Evolutionary conservation across 768 basidiomycete species (phyloP).

Genomic region (Pleurotus giganteus): DNA sequence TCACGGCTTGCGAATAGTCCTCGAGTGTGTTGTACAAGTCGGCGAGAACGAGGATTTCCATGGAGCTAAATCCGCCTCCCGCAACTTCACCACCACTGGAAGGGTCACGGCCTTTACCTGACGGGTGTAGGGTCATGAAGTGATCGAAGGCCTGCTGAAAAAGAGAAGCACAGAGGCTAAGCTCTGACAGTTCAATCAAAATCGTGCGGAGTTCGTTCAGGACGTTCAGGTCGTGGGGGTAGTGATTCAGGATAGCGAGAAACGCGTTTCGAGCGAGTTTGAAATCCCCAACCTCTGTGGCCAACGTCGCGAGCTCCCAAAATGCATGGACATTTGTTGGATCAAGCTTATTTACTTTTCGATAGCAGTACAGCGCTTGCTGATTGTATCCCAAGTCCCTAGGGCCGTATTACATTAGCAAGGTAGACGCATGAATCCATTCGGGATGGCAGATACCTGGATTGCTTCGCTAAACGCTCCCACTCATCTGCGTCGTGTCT

Average conservation of each 20-base stretch:
- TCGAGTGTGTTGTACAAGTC: slow-evolving; percentile 78
- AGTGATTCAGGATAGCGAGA: slow-evolving; percentile 66
- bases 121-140: slow-evolving; percentile 51
- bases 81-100: slow-evolving; percentile 23
- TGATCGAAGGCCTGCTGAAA: slow-evolving; percentile 75
- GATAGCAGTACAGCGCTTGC: slow-evolving; percentile 90
- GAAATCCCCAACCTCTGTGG: slow-evolving; percentile 71
- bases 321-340: slow-evolving; percentile 80
- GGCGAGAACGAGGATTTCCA: slow-evolving; percentile 80
- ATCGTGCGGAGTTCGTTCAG: slow-evolving; percentile 77
- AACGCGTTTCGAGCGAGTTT: slow-evolving; percentile 64
- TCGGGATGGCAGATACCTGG: slow-evolving; percentile 44
- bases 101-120: slow-evolving; percentile 33
- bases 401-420: background rate
- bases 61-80: slow-evolving; percentile 55
- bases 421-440: background rate
- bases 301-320: slow-evolving; percentile 86
- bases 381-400: slow-evolving; percentile 73
- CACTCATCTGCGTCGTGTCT: slow-evolving; percentile 83
- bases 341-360: slow-evolving; percentile 77
- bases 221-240: slow-evolving; percentile 78
- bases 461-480: slow-evolving; percentile 76
- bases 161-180: slow-evolving; percentile 59
- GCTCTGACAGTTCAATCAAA: slow-evolving; percentile 71
- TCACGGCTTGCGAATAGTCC: slow-evolving; percentile 65